These are phyloP conservation scores for Boletus speciosus DNA, from an alignment of 768 basidiomycete species.

Conservation along the genomic window DNA sequence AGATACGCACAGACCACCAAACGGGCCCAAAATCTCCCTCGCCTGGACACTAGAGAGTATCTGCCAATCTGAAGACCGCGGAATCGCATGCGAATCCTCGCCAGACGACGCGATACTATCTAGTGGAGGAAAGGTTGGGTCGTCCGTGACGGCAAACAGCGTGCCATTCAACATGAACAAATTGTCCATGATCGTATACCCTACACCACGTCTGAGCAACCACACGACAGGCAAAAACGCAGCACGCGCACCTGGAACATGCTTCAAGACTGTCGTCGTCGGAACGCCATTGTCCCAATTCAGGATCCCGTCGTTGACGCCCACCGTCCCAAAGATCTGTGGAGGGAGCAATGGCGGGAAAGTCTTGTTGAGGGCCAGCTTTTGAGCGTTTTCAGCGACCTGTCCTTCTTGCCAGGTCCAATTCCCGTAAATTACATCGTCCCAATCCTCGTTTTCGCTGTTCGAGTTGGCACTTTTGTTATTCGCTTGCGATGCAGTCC, in stretches of 20 bases:
- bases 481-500: conserved; percentile 28
- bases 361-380: conserved; percentile 38
- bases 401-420: conserved; percentile 65
- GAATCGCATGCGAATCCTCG: conserved; percentile 35
- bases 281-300: conserved; percentile 59
- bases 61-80: conserved; percentile 54
- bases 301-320: conserved; percentile 51
- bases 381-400: conserved; percentile 53
- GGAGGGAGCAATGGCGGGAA: neutral
- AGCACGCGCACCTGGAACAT: conserved; percentile 56
- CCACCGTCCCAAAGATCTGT: conserved; percentile 21
- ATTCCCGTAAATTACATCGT: conserved; percentile 61
- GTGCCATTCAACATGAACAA: conserved; percentile 71
- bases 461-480: conserved; percentile 6
- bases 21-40: conserved; percentile 43
- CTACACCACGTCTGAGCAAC: conserved; percentile 36
- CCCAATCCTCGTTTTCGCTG: conserved; percentile 47
- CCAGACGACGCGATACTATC: conserved; percentile 45
- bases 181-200: conserved; percentile 81
- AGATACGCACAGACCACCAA: conserved; percentile 50
- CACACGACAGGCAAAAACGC: neutral
- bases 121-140: conserved; percentile 57
- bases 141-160: conserved; percentile 72
- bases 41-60: conserved; percentile 53
- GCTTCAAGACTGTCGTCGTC: conserved; percentile 52